Evolutionary conservation across 2,329 filamentous ascomycete species (phyloP).

Genomic region (Penicillium rolfsii): DNA sequence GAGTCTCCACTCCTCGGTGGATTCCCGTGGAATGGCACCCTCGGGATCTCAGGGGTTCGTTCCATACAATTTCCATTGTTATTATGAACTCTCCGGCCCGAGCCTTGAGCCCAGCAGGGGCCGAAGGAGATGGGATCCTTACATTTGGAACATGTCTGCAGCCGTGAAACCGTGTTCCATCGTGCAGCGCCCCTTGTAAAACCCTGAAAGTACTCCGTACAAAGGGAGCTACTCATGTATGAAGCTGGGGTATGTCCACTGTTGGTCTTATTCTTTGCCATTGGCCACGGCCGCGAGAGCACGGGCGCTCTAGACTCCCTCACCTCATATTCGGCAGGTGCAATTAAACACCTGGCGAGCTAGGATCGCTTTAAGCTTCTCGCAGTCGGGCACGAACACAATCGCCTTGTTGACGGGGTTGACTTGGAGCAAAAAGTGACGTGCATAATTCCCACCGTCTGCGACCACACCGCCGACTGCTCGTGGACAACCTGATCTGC

Average conservation of each 20-base stretch:
- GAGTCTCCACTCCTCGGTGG: conserved; percentile 23
- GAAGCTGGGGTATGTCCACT: conserved; percentile 3
- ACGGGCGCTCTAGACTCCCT: conserved; percentile 1
- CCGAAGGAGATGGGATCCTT: conserved; percentile 4
- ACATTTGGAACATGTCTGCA: neutral
- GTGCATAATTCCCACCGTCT: neutral
- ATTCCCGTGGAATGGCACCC: conserved; percentile 11
- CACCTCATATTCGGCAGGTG: neutral
- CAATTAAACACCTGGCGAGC: conserved; percentile 22
- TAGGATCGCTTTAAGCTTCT: conserved; percentile 7
- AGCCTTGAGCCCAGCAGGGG: neutral
- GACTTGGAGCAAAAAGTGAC: neutral
- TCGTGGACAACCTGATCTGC: neutral
- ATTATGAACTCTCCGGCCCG: neutral
- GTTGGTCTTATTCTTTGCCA: neutral
- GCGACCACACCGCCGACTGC: neutral
- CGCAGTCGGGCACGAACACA: neutral
- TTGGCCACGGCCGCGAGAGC: neutral
- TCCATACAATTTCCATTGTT: conserved; percentile 8
- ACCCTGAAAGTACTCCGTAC: neutral
- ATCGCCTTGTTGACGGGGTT: neutral
- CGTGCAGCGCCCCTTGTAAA: neutral
- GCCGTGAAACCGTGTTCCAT: neutral
- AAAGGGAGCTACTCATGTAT: neutral
- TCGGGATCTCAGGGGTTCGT: conserved; percentile 31